A percentile compares a stretch with the other conserved stretches of the same genome.
These are phyloP conservation scores for Pseudonitzschia multiseries DNA, from an alignment of 108 stramenopile species.

Conservation along the genomic window DNA sequence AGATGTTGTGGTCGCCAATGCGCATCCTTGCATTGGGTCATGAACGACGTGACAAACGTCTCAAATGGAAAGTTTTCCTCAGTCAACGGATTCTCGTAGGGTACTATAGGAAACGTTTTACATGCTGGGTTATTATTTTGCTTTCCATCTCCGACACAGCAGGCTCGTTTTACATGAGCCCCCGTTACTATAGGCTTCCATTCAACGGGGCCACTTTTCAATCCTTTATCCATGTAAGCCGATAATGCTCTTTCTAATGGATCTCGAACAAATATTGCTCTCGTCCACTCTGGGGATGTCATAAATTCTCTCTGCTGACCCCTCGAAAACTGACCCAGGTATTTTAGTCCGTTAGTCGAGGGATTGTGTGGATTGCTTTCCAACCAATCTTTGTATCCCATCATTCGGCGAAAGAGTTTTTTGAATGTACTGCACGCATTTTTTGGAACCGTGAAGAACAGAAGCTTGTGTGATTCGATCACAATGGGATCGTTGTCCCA, in stretches of 20 bases:
- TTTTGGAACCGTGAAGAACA: conserved; percentile 58
- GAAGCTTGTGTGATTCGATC: conserved; percentile 51
- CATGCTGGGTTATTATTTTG: background rate
- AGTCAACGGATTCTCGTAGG: background rate
- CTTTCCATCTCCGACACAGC: background rate
- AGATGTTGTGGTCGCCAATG: conserved; percentile 45
- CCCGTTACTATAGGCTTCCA: background rate
- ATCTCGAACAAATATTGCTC: conserved; percentile 64
- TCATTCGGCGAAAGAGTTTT: conserved; percentile 54
- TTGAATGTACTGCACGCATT: conserved; percentile 53
- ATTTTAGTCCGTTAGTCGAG: conserved; percentile 33
- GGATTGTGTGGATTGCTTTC: conserved; percentile 20
- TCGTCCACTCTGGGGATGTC: conserved; percentile 37
- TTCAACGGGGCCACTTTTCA: background rate
- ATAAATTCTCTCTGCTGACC: conserved; percentile 6
- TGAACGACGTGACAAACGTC: background rate
- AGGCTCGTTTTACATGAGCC: background rate
- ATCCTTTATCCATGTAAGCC: conserved; percentile 57
- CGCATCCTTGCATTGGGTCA: conserved; percentile 28
- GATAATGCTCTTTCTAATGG: conserved; percentile 55
- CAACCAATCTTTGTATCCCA: conserved; percentile 44
- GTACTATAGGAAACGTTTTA: background rate
- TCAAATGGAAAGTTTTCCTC: conserved; percentile 15
- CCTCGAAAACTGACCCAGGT: conserved; percentile 28
- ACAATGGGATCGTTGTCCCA: conserved; percentile 43